Evolutionary conservation across 2,329 filamentous ascomycete species (phyloP).

Genomic region (Apiospora sp.): DNA sequence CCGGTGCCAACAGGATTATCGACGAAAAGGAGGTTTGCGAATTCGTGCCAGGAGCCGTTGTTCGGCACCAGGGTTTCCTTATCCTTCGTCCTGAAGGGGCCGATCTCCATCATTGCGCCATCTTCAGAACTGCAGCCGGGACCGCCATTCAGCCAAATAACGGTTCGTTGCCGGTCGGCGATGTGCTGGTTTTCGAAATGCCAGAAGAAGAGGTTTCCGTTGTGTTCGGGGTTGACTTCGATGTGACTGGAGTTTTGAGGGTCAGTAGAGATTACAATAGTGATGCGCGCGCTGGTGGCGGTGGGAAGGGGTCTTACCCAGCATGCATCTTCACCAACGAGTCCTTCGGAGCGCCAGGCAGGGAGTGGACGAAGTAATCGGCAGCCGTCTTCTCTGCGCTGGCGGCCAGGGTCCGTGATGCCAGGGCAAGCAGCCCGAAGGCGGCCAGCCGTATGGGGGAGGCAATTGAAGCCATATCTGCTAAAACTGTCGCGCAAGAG

Average conservation of each 20-base stretch:
- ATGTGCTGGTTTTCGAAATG: constrained; percentile 96
- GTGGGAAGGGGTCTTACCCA: constrained; percentile 67
- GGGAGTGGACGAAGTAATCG: constrained; percentile 87
- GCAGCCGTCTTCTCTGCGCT: constrained; percentile 65
- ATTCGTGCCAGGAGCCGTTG: constrained; percentile 98
- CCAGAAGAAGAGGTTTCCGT: constrained; percentile 99
- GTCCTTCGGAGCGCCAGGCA: constrained; percentile 84
- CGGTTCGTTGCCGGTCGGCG: constrained; percentile 86
- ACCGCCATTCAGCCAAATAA: constrained; percentile 97
- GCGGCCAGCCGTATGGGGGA: constrained; percentile 34
- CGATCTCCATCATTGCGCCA: constrained; percentile 94
- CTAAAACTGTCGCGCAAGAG: constrained; percentile 9
- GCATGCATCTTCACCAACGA: constrained; percentile 96
- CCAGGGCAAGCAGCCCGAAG: constrained; percentile 49
- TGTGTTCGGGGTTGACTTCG: constrained; percentile 82
- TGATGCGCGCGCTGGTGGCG: not conserved
- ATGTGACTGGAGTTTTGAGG: constrained; percentile 73
- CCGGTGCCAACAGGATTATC: constrained; percentile 97
- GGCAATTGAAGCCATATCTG: constrained; percentile 22
- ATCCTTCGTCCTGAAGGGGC: constrained; percentile 86
- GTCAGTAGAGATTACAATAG: constrained; percentile 22
- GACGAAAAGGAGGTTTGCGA: constrained; percentile 94
- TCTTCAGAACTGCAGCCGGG: constrained; percentile 98
- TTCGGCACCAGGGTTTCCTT: constrained; percentile 78
- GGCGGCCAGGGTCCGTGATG: constrained; percentile 49